Base-by-base conservation (phyloP, 1,284 basidiomycete genomes). In the Fomitopsis palustris region DNA sequence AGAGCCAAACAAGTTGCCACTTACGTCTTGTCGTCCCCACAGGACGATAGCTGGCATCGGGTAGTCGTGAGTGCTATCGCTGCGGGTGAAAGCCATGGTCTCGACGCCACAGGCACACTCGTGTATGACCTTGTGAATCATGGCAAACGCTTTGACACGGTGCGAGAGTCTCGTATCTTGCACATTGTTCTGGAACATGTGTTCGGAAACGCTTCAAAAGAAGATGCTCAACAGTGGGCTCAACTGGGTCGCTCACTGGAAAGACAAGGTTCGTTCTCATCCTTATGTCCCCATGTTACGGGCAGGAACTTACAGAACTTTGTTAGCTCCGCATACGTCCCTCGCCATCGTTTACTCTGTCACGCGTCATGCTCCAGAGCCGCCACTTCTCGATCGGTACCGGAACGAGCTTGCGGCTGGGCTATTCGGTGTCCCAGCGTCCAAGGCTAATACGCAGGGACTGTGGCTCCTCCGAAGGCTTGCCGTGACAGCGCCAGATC, bases 351-450 rank as follows among this genome's bases (percentile, higher is more conserved):
- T 90, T 5, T 74, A 79, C 9, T 82, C 87, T 1, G 75, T 95
- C 54, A 83, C 87, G 23, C 74, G 78, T 23, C 79, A 82, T 41
- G 83, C 87, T 1, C 78, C 86, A 0, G 92, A 93, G 63, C 85
- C 88, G 2, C 83, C 84, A 2, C 81, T 84, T 8, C 82, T 98
- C 43, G 89, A 92, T 61, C 82, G 92, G 9, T 93, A 92, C 66
- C 85, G 96, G 35, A 98, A 97, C 72, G 93, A 97, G 69, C 79
- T 96, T 7, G 96, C 95, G 0, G 90, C 92, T 23, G 81, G 81
- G 19, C 74, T 96, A 2, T 77, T 92, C 0, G 92, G 90, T 17
- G 79, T 97, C 10, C 80, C 81, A 1, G 72, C 90, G 0, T 67
- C 72, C 4, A 84, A 87, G 42, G 87, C 87, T 3, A 86, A 87